Base-by-base conservation (phyloP, 176 grass and related monocot genomes). In the Pharus latifolius region DNA sequence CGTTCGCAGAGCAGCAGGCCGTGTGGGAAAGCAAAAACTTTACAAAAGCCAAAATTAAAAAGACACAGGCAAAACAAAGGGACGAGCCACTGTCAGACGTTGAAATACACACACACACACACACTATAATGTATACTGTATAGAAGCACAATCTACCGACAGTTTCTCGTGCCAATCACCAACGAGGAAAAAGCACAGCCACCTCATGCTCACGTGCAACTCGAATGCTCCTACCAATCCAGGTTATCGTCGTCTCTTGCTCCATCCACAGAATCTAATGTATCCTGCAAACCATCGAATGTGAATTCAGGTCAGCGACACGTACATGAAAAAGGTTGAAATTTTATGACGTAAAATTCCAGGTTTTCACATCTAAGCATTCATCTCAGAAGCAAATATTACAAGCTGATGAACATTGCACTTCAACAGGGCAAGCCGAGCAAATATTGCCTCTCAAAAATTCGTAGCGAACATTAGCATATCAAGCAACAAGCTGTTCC, bases 1-100 rank as follows among this genome's bases (percentile, higher is more conserved):
- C n/a, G n/a, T n/a, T n/a, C n/a, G n/a, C n/a, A n/a, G n/a, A n/a
- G n/a, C n/a, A n/a, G n/a, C n/a, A n/a, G n/a, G n/a, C n/a, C n/a
- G n/a, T 64, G 73, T 73, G 73, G 16, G 17, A 54, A 79, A 84
- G 23, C 49, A 2, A 43, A 22, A 13, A 35, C 68, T 14, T n/a
- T n/a, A n/a, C n/a, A n/a, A n/a, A n/a, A n/a, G n/a, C n/a, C n/a
- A n/a, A n/a, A n/a, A n/a, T n/a, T n/a, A n/a, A n/a, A n/a, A n/a
- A n/a, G n/a, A n/a, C n/a, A 13, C 35, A 24, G 15, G 26, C 42
- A 7, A 48, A 13, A 70, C 32, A 26, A 16, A 67, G 3, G 17
- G n/a, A n/a, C n/a, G n/a, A n/a, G n/a, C n/a, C n/a, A n/a, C n/a
- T n/a, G n/a, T 67, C 51, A 7, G n/a, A 73, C 13, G 51, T 18